Conservation (phyloP, 75 land plant genomes). For the Azolla pinnata region DNA sequence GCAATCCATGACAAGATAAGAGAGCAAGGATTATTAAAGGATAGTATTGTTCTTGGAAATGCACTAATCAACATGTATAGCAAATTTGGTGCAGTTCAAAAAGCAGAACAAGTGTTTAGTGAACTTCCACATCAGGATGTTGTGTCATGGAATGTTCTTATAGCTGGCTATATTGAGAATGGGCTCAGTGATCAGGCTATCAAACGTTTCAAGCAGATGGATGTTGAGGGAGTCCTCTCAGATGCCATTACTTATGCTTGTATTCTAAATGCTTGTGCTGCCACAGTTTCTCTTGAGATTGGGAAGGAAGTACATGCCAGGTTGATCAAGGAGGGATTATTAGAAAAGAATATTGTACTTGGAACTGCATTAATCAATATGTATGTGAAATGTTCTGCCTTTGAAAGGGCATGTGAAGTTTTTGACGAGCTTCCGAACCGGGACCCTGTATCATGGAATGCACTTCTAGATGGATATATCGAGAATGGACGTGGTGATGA, state of each 20-base stretch:
- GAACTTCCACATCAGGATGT: constrained; percentile 7
- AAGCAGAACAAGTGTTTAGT: constrained; percentile 17
- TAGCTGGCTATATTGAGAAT: constrained; percentile 17
- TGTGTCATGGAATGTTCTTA: constrained; percentile 15
- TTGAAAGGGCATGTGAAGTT: constrained; percentile 24
- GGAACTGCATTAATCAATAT: constrained; percentile 51
- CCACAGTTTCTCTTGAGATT: constrained; percentile 32
- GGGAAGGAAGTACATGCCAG: constrained; percentile 51
- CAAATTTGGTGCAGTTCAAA: constrained; percentile 9
- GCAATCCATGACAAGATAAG: constrained; percentile 9
- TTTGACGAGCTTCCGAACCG: constrained; percentile 37
- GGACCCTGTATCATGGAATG: constrained; percentile 51
- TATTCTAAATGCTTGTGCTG: constrained; percentile 44
- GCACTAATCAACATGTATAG: constrained; percentile 10
- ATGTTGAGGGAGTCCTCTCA: constrained; percentile 7
- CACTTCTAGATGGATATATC: constrained; percentile 43
- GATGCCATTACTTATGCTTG: constrained; percentile 15
- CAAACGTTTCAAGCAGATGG: constrained; percentile 7
- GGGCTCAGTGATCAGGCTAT: constrained; percentile 12
- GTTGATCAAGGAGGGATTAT: constrained; percentile 22
- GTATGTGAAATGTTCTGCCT: constrained; percentile 51
- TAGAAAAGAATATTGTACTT: constrained; percentile 35
- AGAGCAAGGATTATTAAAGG: constrained; percentile 5
- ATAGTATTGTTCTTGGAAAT: constrained; percentile 4
- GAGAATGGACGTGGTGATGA: constrained; percentile 26